Conservation (phyloP, 345 rosid genomes). For the Sonneratia alba region DNA sequence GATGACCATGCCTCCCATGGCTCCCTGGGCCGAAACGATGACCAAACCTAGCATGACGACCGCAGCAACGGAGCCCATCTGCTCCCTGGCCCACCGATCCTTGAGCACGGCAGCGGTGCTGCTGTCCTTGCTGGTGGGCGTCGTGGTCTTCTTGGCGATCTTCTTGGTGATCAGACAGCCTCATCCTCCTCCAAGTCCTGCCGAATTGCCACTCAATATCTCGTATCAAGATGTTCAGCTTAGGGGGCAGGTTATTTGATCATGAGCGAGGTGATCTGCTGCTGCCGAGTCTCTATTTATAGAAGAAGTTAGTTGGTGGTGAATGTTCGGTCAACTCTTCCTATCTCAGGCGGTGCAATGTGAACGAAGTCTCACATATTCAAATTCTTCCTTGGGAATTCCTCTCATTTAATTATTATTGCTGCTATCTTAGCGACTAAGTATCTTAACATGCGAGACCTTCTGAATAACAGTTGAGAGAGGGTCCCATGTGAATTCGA, state of each 20-base stretch:
- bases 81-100: not conserved
- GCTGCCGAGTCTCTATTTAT: not conserved
- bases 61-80: not conserved
- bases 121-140: no score
- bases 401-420: not conserved
- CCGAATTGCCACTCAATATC: not conserved
- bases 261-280: no score
- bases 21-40: not conserved
- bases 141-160: not conserved
- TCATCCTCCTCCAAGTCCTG: not conserved
- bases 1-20: not conserved
- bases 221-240: no score
- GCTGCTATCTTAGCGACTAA: not conserved
- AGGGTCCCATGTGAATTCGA: no score
- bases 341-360: not conserved
- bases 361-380: not conserved
- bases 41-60: not conserved
- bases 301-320: not conserved
- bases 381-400: not conserved
- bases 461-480: no score
- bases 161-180: not conserved
- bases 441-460: not conserved
- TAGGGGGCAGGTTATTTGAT: no score
- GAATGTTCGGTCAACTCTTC: not conserved
- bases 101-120: not conserved